Conservation (phyloP, 345 rosid species). For the Euphorbia peplus region DNA sequence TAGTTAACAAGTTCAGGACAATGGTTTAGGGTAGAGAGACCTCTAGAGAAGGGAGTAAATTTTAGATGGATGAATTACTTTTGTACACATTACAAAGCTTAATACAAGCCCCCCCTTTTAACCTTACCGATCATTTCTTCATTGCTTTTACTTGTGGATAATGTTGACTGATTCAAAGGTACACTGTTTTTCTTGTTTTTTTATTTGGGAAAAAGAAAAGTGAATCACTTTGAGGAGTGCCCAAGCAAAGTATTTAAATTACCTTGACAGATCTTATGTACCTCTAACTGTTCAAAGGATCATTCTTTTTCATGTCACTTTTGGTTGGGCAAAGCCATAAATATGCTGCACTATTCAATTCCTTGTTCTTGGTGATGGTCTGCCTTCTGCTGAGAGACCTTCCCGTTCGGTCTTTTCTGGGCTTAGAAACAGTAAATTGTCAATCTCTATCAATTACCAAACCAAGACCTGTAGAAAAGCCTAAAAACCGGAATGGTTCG, state of each 20-base stretch:
- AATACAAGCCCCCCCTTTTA: slow-evolving; percentile 30
- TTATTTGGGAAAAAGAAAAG: background rate
- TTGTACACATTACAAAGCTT: slow-evolving; percentile 39
- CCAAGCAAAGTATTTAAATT: background rate
- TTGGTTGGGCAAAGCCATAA: background rate
- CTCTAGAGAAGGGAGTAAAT: slow-evolving; percentile 18
- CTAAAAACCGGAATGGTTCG: too few species aligned
- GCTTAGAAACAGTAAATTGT: too few species aligned
- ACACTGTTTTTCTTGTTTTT: too few species aligned
- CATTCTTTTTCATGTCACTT: background rate
- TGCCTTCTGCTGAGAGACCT: too few species aligned
- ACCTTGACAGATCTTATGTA: background rate
- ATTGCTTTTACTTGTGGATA: background rate
- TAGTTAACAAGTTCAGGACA: slow-evolving; percentile 14
- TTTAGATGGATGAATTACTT: slow-evolving; percentile 33
- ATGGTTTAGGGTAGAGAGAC: background rate
- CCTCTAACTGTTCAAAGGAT: background rate
- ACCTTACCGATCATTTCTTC: slow-evolving; percentile 10
- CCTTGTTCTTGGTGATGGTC: background rate
- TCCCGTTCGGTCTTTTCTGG: too few species aligned
- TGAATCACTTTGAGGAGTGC: background rate
- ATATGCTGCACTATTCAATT: background rate
- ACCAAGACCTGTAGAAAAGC: too few species aligned
- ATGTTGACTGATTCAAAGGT: background rate
- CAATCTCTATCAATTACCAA: too few species aligned